Evolutionary conservation across 73 alveolate species (phyloP).

Genomic region (Paramecium octaurelia): DNA sequence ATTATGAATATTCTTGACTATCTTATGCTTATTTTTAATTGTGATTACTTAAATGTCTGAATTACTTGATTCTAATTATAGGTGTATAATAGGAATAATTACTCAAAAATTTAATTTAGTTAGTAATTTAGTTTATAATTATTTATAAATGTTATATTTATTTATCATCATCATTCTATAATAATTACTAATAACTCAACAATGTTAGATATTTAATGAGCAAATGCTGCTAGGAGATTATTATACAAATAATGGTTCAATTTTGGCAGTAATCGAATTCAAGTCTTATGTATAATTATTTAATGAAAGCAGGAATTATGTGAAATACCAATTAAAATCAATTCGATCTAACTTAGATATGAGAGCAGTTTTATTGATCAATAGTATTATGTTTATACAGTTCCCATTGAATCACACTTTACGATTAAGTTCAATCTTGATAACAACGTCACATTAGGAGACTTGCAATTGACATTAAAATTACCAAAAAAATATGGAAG

Average conservation of each 20-base stretch:
- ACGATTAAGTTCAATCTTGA: not conserved
- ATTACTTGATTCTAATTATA: not conserved
- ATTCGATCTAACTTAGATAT: not conserved
- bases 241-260: not conserved
- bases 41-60: not conserved
- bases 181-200: not conserved
- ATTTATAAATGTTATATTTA: not conserved
- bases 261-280: not conserved
- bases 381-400: not conserved
- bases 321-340: not conserved
- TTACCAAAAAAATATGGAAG: slow-evolving; percentile 1
- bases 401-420: not conserved
- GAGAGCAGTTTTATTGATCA: not conserved
- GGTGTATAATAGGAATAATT: not conserved
- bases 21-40: not conserved
- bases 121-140: not conserved
- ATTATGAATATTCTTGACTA: too few relatives aligned
- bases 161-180: not conserved
- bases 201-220: not conserved
- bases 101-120: not conserved
- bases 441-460: not conserved
- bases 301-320: not conserved
- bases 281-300: not conserved
- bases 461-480: not conserved
- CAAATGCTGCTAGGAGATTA: not conserved